A percentile compares a stretch with the other conserved stretches of the same genome.
phyloP scores from a whole-genome alignment of 192 early-diverging fungal species.

The Entomortierella lignicola region DNA sequence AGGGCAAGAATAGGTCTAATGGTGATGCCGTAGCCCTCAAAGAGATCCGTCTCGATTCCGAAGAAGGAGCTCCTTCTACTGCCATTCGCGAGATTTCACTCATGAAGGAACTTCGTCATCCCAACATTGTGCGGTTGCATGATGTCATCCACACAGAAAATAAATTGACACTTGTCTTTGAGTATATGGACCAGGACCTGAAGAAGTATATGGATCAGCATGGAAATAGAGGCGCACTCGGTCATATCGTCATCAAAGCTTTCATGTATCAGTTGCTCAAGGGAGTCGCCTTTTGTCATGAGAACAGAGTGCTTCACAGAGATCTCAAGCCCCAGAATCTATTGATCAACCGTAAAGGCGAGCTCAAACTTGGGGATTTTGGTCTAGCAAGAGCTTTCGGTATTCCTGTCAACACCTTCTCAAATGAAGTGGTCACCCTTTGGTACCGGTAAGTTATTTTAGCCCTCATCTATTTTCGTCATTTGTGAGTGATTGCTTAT shows the following conservation, averaged over 20 bases:
- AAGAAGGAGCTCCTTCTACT: slow-evolving; percentile 95
- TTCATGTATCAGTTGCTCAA: slow-evolving; percentile 87
- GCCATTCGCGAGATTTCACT: slow-evolving; percentile 98
- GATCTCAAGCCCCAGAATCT: slow-evolving; percentile 91
- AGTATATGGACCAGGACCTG: slow-evolving; percentile 89
- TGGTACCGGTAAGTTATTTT: slow-evolving; percentile 82
- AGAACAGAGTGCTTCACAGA: slow-evolving; percentile 84
- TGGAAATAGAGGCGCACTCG: slow-evolving; percentile 75
- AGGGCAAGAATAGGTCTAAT: slow-evolving; percentile 81
- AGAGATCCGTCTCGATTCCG: slow-evolving; percentile 91
- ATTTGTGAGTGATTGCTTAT: background rate
- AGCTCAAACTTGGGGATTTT: slow-evolving; percentile 88
- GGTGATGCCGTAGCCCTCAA: slow-evolving; percentile 95
- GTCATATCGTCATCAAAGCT: slow-evolving; percentile 74
- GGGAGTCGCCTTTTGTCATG: slow-evolving; percentile 88
- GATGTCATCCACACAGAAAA: slow-evolving; percentile 90
- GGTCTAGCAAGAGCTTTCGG: slow-evolving; percentile 87
- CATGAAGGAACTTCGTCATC: slow-evolving; percentile 95
- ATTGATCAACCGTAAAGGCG: slow-evolving; percentile 81
- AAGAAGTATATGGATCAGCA: slow-evolving; percentile 88
- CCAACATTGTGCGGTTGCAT: slow-evolving; percentile 88
- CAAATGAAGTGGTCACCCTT: slow-evolving; percentile 98
- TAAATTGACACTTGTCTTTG: slow-evolving; percentile 88
- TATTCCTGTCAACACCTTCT: slow-evolving; percentile 93
- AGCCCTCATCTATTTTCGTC: background rate